Conservation (phyloP, 176 grass and related monocot genomes). For the Bothriochloa decipiens region DNA sequence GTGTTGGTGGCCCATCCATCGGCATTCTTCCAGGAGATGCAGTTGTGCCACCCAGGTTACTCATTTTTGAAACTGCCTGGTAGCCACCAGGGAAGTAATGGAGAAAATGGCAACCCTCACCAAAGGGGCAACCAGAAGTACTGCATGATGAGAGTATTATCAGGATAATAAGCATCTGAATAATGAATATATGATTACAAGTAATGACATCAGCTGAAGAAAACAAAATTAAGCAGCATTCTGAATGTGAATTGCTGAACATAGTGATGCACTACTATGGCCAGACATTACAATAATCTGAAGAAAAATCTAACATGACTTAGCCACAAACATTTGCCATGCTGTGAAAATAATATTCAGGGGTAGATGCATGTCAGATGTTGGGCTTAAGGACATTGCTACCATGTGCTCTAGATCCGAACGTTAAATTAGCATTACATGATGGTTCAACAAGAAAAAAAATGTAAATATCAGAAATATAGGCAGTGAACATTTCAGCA, state of each 20-base stretch:
- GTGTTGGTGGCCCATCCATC: slow-evolving; percentile 37
- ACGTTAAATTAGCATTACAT: not conserved
- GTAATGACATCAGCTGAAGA: not conserved
- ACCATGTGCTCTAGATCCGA: not conserved
- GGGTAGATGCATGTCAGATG: not conserved
- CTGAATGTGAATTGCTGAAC: slow-evolving; percentile 2
- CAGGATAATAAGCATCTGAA: slow-evolving; percentile 19
- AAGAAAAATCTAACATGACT: not conserved
- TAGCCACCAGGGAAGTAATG: slow-evolving; percentile 72
- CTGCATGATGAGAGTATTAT: slow-evolving; percentile 54
- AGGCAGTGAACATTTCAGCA: not conserved
- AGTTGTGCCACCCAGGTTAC: slow-evolving; percentile 48
- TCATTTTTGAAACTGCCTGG: slow-evolving; percentile 76
- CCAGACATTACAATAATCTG: not conserved
- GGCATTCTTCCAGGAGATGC: slow-evolving; percentile 50
- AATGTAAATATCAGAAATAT: not conserved
- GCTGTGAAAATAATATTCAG: not conserved
- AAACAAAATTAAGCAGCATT: not conserved
- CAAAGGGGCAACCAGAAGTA: slow-evolving; percentile 77
- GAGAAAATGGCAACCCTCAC: slow-evolving; percentile 84
- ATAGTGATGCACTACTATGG: not conserved
- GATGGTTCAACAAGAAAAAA: too few species aligned
- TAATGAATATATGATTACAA: not conserved
- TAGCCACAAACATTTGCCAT: not conserved
- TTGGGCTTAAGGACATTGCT: not conserved